These are phyloP conservation scores for Salicornia ramosissima DNA, from an alignment of 148 eudicot genomes.

Conservation along the genomic window DNA sequence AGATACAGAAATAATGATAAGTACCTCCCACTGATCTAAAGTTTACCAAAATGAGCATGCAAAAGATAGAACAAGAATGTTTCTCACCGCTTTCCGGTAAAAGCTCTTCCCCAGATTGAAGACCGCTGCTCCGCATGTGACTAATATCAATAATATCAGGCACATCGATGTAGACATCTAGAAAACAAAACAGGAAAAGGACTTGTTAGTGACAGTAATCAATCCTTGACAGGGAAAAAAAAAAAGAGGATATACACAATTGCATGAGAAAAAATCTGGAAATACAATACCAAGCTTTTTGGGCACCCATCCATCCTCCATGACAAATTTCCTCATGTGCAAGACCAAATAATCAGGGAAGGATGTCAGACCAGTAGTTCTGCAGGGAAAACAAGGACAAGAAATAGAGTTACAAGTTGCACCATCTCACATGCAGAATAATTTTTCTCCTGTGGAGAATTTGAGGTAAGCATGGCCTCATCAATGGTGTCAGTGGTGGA, in stretches of 20 bases:
- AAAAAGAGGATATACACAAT: constrained; percentile 3
- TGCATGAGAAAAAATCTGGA: not conserved
- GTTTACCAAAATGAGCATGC: not conserved
- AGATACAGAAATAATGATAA: not conserved
- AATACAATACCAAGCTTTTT: constrained; percentile 72
- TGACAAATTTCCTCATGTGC: constrained; percentile 96
- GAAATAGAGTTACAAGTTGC: not conserved
- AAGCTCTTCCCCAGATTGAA: constrained; percentile 92
- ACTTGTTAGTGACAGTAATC: not conserved
- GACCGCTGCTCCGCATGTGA: constrained; percentile 92
- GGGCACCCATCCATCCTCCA: constrained; percentile 99
- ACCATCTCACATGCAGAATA: not conserved
- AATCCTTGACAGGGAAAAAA: not conserved
- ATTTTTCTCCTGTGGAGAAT: no score
- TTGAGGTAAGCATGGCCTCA: no score
- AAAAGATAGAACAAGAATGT: not conserved
- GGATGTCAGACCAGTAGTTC: constrained; percentile 90
- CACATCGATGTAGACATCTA: constrained; percentile 96
- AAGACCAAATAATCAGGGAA: constrained; percentile 95
- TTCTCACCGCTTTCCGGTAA: constrained; percentile 76
- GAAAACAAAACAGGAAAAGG: constrained; percentile 16
- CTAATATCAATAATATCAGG: constrained; percentile 86
- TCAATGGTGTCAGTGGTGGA: no score
- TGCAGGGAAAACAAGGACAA: constrained; percentile 21
- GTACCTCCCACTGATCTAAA: not conserved